These are phyloP conservation scores for Daldinia grandis DNA, from an alignment of 495 filamentous ascomycete species.

Conservation along the genomic window DNA sequence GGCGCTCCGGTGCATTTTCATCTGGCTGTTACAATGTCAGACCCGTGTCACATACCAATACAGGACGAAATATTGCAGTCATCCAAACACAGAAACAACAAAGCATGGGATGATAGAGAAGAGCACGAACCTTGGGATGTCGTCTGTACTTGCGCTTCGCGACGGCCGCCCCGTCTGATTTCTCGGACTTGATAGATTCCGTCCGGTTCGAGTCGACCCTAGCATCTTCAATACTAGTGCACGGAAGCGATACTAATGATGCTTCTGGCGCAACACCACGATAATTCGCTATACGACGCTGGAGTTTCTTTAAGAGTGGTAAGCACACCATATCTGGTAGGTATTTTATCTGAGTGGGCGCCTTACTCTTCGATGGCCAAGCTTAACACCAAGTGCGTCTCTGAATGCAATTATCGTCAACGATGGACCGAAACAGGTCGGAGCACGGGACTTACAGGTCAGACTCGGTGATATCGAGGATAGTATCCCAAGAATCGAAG, in stretches of 20 bases:
- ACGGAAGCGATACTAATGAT: constrained; percentile 52
- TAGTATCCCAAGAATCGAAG: constrained; percentile 82
- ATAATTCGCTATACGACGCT: constrained; percentile 62
- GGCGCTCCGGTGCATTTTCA: constrained; percentile 78
- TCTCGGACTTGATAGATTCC: constrained; percentile 46
- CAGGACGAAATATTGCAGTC: background rate
- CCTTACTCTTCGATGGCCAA: constrained; percentile 79
- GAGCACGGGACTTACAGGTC: constrained; percentile 67
- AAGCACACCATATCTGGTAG: constrained; percentile 17
- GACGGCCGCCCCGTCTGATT: constrained; percentile 44
- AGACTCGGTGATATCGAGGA: constrained; percentile 80
- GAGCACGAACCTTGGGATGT: constrained; percentile 72
- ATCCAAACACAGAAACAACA: constrained; percentile 10
- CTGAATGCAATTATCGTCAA: constrained; percentile 50
- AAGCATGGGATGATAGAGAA: background rate
- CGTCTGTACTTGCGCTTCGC: constrained; percentile 78
- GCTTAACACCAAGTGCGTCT: constrained; percentile 73
- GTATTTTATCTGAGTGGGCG: background rate
- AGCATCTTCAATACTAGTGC: constrained; percentile 50
- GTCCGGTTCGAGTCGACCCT: constrained; percentile 46
- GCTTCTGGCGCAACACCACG: constrained; percentile 63
- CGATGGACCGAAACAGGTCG: constrained; percentile 9
- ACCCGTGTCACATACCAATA: background rate
- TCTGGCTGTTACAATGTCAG: constrained; percentile 61
- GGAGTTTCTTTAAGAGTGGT: constrained; percentile 55